These are phyloP conservation scores for Cytospora chrysosperma DNA, from an alignment of 2,329 filamentous ascomycete genomes.

Conservation along the genomic window DNA sequence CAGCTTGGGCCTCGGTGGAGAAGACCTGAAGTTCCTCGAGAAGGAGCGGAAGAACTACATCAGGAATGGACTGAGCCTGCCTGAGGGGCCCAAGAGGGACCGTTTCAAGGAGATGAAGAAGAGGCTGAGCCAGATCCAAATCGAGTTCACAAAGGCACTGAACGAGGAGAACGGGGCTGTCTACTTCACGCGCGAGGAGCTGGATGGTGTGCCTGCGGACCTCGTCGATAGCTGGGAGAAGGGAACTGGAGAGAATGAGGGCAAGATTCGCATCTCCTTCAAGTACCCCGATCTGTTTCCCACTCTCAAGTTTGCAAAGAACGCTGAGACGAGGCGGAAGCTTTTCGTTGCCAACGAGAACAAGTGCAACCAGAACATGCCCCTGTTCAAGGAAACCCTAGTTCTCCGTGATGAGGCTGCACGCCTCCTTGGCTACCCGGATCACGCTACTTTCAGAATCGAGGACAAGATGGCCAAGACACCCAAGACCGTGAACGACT, in stretches of 20 bases:
- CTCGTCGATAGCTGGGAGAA: conserved; percentile 66
- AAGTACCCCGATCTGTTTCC: conserved; percentile 84
- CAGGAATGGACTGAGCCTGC: conserved; percentile 70
- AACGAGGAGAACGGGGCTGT: conserved; percentile 81
- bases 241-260: conserved; percentile 69
- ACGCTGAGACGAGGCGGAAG: conserved; percentile 65
- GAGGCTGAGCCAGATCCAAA: conserved; percentile 69
- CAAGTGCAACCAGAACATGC: conserved; percentile 72
- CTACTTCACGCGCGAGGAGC: conserved; percentile 73
- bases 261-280: conserved; percentile 71
- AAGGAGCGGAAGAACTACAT: conserved; percentile 78
- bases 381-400: conserved; percentile 73
- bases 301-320: conserved; percentile 72
- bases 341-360: conserved; percentile 77
- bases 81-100: conserved; percentile 67
- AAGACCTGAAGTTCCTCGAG: conserved; percentile 70
- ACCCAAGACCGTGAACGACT: conserved; percentile 68
- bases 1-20: conserved; percentile 59
- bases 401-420: conserved; percentile 76
- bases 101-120: conserved; percentile 87
- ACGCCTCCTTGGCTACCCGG: conserved; percentile 71
- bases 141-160: conserved; percentile 75
- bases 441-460: conserved; percentile 73
- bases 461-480: conserved; percentile 87
- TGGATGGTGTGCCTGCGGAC: conserved; percentile 73